These are phyloP conservation scores for Cucurbita argyrosperma DNA, from an alignment of 306 rosid species.

Conservation along the genomic window DNA sequence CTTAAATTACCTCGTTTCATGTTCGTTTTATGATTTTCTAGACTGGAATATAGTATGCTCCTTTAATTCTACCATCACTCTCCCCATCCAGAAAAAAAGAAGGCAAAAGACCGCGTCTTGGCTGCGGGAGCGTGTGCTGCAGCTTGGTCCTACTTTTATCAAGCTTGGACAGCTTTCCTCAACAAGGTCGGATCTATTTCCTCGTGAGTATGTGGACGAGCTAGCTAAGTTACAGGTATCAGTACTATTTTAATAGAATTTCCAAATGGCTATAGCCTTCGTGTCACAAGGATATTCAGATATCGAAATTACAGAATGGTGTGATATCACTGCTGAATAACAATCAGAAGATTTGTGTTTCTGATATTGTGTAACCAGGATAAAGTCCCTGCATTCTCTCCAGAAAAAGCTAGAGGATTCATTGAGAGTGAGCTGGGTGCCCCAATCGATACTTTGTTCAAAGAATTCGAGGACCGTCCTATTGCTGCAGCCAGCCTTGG, in stretches of 20 bases:
- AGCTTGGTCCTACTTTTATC: slow-evolving; percentile 90
- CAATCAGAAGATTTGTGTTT: neutral
- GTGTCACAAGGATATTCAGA: neutral
- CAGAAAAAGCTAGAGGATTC: slow-evolving; percentile 57
- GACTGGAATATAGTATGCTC: neutral
- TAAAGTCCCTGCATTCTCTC: slow-evolving; percentile 81
- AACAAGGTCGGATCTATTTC: slow-evolving; percentile 86
- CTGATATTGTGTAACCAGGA: slow-evolving; percentile 38
- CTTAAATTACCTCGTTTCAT: neutral
- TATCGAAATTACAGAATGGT: neutral
- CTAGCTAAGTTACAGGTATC: slow-evolving; percentile 43
- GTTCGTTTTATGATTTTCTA: neutral
- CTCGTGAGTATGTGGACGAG: slow-evolving; percentile 77
- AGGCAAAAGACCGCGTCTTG: slow-evolving; percentile 65
- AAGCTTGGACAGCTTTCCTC: slow-evolving; percentile 91
- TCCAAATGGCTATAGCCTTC: neutral
- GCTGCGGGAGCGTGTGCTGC: slow-evolving; percentile 72
- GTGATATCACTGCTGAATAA: neutral
- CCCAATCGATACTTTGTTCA: slow-evolving; percentile 41
- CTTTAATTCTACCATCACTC: neutral
- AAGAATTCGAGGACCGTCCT: slow-evolving; percentile 75
- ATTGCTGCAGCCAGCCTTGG: slow-evolving; percentile 98
- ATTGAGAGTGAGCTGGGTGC: slow-evolving; percentile 74
- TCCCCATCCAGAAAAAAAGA: slow-evolving; percentile 44
- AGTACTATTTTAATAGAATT: neutral